phyloP scores from a whole-genome alignment of 1,139 yeast genomes.

The Petasospora rhodanensis region DNA sequence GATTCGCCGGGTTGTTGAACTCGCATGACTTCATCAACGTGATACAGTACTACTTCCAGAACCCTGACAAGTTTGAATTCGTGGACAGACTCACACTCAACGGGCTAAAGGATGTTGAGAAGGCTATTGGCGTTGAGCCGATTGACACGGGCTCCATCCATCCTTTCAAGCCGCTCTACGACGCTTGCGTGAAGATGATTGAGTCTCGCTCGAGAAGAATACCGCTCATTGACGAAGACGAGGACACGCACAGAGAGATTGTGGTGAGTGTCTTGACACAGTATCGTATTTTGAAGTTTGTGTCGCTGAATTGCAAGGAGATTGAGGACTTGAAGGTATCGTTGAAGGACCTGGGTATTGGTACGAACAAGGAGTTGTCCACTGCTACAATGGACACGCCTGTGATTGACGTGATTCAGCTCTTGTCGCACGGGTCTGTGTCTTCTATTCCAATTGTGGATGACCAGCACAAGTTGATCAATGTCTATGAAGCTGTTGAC shows the following conservation, averaged over 20 bases:
- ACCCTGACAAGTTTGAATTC: constrained; percentile 83
- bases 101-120: constrained; percentile 81
- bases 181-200: constrained; percentile 92
- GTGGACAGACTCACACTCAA: constrained; percentile 84
- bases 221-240: constrained; percentile 92
- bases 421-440: constrained; percentile 72
- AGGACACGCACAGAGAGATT: constrained; percentile 86
- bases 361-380: constrained; percentile 47
- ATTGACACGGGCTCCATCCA: constrained; percentile 86
- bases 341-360: constrained; percentile 62
- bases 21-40: constrained; percentile 93
- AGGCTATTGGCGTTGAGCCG: constrained; percentile 82
- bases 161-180: constrained; percentile 86
- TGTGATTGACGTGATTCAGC: constrained; percentile 87
- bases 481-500: constrained; percentile 95
- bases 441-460: constrained; percentile 93
- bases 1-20: constrained; percentile 92
- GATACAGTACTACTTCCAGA: constrained; percentile 88
- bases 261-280: constrained; percentile 95
- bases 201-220: constrained; percentile 88
- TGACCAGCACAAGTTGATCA: constrained; percentile 64
- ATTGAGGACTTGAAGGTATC: constrained; percentile 82
- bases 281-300: constrained; percentile 92
- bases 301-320: constrained; percentile 93
- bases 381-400: constrained; percentile 91